Base-by-base conservation (phyloP, 768 basidiomycete species). In the Hemileccinum rubropunctum region DNA sequence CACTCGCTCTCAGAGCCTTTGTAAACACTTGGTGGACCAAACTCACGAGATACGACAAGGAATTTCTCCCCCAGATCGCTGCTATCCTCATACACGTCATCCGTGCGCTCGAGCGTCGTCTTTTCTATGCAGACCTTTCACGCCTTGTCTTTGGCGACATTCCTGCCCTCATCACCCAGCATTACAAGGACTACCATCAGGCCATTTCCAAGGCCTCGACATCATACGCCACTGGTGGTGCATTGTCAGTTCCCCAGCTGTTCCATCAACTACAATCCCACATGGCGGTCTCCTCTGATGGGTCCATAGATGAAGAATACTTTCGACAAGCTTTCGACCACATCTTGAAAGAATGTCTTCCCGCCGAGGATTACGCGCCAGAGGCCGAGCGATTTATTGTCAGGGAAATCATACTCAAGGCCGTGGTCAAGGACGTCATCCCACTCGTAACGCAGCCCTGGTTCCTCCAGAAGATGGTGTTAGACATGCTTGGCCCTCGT, bases 11-110 rank as follows among this genome's bases (percentile, higher is more conserved):
- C 20, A 79, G 91, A 30, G 89, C 89, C 6, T 87, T 77, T 59
- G 81, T 94, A 33, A 80, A 82, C 41, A 85, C 88, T 2, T 94
- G 91, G 91, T 94, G 91, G 88, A 76, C 86, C 28, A 88, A 82
- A 60, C 76, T 93, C 46, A 81, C 90, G 1, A 79, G 87, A 51
- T 88, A 89, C 54, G 91, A 93, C 78, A 89, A 81, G 61, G 84
- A 90, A 48, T 78, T 94, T 50, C 78, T 91, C 23, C 85, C 88
- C 20, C 80, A 87, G 54, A 80, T 91, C 43, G 76, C 84, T 0
- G 66, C 63, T 33, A 73, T 88, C 58, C 68, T 90, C 50, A 71
- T 76, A 5, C 70, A 74, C 56, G 76, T 90, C 61, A 58, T 86
- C 10, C 82, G 76, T 53, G 69, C 69, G 4, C 72, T 95, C 37